A percentile compares a stretch with the other conserved stretches of the same genome.
These are phyloP conservation scores for Cryptococcus sp. DNA, from an alignment of 1,284 basidiomycete species.

Conservation along the genomic window DNA sequence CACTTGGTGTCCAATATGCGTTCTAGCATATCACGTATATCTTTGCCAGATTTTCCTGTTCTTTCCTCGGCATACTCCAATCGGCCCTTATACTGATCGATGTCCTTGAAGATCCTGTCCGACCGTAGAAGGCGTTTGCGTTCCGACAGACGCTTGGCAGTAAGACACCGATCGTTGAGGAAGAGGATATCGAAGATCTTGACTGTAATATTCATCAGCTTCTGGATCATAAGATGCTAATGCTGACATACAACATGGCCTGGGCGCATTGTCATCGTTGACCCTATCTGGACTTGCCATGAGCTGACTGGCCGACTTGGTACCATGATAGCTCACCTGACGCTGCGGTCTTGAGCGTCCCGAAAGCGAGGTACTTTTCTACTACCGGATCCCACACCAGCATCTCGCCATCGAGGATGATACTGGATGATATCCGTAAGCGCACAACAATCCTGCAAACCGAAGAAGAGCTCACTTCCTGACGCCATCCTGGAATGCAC, in stretches of 20 bases:
- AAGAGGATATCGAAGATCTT: constrained; percentile 92
- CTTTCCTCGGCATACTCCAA: constrained; percentile 74
- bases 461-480: constrained; percentile 64
- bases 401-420: constrained; percentile 95
- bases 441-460: not conserved
- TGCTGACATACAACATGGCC: constrained; percentile 76
- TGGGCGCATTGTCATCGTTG: constrained; percentile 68
- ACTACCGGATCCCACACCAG: constrained; percentile 90
- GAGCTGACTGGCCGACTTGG: constrained; percentile 4
- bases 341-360: constrained; percentile 86
- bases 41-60: constrained; percentile 72
- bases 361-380: constrained; percentile 83
- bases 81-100: constrained; percentile 63
- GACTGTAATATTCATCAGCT: constrained; percentile 58
- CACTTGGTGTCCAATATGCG: constrained; percentile 69
- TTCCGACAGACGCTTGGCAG: constrained; percentile 49
- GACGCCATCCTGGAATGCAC: constrained; percentile 70
- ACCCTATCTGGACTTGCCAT: constrained; percentile 61
- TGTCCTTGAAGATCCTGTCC: constrained; percentile 40
- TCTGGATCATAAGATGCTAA: not conserved
- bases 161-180: constrained; percentile 61
- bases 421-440: constrained; percentile 56
- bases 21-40: constrained; percentile 76
- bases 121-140: constrained; percentile 51
- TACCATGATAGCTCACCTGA: constrained; percentile 58